Conservation (phyloP, 2,329 filamentous ascomycete genomes). For the Botrytis sinoallii region DNA sequence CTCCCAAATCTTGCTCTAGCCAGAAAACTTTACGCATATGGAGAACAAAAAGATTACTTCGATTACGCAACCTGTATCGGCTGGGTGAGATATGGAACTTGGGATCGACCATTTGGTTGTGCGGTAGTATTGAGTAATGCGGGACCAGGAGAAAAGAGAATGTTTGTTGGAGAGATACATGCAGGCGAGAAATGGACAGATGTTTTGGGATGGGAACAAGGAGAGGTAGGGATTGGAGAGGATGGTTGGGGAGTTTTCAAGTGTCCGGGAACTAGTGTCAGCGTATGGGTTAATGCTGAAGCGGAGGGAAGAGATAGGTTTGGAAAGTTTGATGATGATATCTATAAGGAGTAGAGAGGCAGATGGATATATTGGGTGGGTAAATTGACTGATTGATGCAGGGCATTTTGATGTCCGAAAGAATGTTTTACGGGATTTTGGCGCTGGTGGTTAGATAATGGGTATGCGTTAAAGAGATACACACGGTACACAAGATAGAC, state of each 20-base stretch:
- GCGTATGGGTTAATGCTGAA: conserved; percentile 58
- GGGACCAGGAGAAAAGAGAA: conserved; percentile 49
- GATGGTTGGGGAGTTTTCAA: conserved; percentile 59
- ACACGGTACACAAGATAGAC: background rate
- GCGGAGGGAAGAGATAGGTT: conserved; percentile 50
- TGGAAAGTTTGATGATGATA: conserved; percentile 36
- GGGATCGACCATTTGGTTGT: conserved; percentile 48
- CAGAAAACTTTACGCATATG: conserved; percentile 65
- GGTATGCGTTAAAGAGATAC: background rate
- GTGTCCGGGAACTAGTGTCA: conserved; percentile 52
- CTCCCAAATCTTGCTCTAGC: conserved; percentile 59
- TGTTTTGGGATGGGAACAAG: conserved; percentile 52
- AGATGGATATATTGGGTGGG: background rate
- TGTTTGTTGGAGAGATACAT: conserved; percentile 59
- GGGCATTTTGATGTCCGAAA: background rate
- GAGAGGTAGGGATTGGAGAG: conserved; percentile 55
- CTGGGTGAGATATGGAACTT: conserved; percentile 50
- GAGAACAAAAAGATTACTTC: conserved; percentile 62
- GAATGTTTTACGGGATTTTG: background rate
- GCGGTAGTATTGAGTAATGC: conserved; percentile 57
- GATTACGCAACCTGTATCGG: conserved; percentile 59
- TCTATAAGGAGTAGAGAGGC: conserved; percentile 5
- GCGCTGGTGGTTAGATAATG: background rate
- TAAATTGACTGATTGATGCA: background rate
- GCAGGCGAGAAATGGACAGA: conserved; percentile 63